phyloP scores from a whole-genome alignment of 352 stramenopile genomes.

The Phytophthora pisi region DNA sequence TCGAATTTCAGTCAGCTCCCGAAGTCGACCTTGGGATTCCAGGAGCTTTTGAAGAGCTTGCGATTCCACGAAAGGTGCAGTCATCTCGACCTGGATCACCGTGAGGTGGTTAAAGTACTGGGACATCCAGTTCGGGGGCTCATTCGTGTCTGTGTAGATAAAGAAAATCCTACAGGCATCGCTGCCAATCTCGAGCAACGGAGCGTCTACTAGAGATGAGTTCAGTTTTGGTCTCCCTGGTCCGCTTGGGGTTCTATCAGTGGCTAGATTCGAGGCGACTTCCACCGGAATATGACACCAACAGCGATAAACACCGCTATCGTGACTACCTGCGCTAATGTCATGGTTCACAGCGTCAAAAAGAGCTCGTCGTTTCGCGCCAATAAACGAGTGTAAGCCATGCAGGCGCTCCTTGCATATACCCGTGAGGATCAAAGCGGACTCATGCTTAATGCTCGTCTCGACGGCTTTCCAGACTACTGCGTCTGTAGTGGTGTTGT shows the following conservation, averaged over 20 bases:
- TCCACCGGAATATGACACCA: slow-evolving; percentile 42
- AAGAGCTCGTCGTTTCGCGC: slow-evolving; percentile 48
- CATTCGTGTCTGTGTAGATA: slow-evolving; percentile 45
- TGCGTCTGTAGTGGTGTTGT: slow-evolving; percentile 8
- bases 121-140: slow-evolving; percentile 45
- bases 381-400: slow-evolving; percentile 46
- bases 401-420: slow-evolving; percentile 37
- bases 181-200: slow-evolving; percentile 47
- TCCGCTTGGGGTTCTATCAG: not conserved
- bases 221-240: not conserved
- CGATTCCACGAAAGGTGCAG: slow-evolving; percentile 34
- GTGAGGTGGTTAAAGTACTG: slow-evolving; percentile 46
- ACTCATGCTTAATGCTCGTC: slow-evolving; percentile 44
- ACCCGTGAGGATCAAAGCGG: slow-evolving; percentile 47
- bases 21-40: slow-evolving; percentile 35
- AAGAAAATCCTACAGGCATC: slow-evolving; percentile 54
- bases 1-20: slow-evolving; percentile 57
- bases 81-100: slow-evolving; percentile 56
- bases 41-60: slow-evolving; percentile 42
- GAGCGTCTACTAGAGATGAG: not conserved
- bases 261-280: not conserved
- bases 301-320: slow-evolving; percentile 30
- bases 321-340: slow-evolving; percentile 16
- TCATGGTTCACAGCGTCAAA: slow-evolving; percentile 62
- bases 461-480: slow-evolving; percentile 53